phyloP scores from a whole-genome alignment of 2,329 filamentous ascomycete species.

The Colletotrichum sp. region DNA sequence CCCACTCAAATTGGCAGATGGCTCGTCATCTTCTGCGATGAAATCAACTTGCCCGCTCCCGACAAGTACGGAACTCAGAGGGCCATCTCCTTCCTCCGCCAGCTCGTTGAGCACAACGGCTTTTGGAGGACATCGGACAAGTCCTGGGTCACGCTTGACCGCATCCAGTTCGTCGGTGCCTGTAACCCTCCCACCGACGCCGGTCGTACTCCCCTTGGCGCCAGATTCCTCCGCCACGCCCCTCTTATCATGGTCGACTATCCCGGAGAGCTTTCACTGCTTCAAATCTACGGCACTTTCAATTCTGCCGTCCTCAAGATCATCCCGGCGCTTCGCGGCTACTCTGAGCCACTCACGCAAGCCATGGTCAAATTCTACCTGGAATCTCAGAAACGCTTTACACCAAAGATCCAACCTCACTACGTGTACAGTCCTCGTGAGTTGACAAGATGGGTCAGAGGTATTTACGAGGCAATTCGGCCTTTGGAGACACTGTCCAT shows the following conservation, averaged over 20 bases:
- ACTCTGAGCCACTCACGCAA: conserved; percentile 90
- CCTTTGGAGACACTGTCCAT: conserved; percentile 87
- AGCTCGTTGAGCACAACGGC: conserved; percentile 97
- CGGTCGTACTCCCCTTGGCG: conserved; percentile 91
- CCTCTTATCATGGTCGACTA: conserved; percentile 99
- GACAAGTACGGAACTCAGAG: conserved; percentile 98
- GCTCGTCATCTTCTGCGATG: conserved; percentile 98
- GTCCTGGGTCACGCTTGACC: conserved; percentile 95
- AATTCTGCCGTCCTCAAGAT: conserved; percentile 97
- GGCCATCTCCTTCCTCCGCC: conserved; percentile 95
- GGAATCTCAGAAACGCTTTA: conserved; percentile 93
- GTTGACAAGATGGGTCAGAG: conserved; percentile 95
- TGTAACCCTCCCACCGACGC: conserved; percentile 98
- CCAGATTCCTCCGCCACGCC: conserved; percentile 92
- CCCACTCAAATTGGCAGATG: conserved; percentile 96
- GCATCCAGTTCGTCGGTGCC: conserved; percentile 98
- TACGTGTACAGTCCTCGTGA: conserved; percentile 99
- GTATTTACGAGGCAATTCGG: conserved; percentile 95
- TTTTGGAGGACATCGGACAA: conserved; percentile 99
- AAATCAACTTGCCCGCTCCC: conserved; percentile 97
- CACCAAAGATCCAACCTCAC: conserved; percentile 94
- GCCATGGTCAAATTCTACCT: conserved; percentile 98
- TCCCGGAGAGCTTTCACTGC: conserved; percentile 90
- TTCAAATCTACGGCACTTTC: conserved; percentile 98
- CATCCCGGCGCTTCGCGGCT: conserved; percentile 91